Base-by-base conservation (phyloP, 495 filamentous ascomycete genomes). In the Penicillium arizonense region DNA sequence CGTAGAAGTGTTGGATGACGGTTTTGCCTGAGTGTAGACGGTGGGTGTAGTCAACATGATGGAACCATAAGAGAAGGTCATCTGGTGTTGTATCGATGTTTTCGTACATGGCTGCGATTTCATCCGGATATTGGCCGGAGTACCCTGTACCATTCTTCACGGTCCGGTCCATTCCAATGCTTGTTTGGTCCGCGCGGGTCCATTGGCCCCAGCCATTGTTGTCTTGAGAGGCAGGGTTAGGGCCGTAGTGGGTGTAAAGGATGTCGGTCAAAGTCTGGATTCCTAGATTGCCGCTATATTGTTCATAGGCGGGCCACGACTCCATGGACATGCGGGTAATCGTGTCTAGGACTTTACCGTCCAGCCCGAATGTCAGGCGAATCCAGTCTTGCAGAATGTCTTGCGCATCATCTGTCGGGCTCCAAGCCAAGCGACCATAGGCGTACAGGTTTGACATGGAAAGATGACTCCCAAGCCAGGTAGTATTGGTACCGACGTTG, bases 1-100 rank as follows among this genome's bases (percentile, higher is more conserved):
- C 82, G 60, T 89, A 90, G 61, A 90, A 87, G 62, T 90, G 83
- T 65, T 90, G 86, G 44, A 90, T 88, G 2, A 90, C 84, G 0
- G 84, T 86, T 64, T 86, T 82, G 7, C 84, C 83, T 5, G 75
- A 83, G 37, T 86, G 71, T 12, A 90, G 79, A 14, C 61, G 67
- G 36, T 87, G 79, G 0, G 83, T 89, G 56, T 87, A 90, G 16
- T 76, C 74, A 0, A 90, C 85, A 61, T 90, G 87, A 61, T 90
- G 87, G 70, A 90, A 90, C 87, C 86, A 90, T 5, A 90, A 69
- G 0, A 89, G 61, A 5, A 90, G 72, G 38, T 90, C 71, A 49
- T 90, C 87, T 0, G 87, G 86, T 2, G 87, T 89, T 0, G 80
- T 84, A 5, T 80, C 76, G 35, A 84, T 70, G 37, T 77, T 72